Evolutionary conservation across 164 flowering plant genomes (phyloP).

Genomic region (Macadamia tetraphylla): DNA sequence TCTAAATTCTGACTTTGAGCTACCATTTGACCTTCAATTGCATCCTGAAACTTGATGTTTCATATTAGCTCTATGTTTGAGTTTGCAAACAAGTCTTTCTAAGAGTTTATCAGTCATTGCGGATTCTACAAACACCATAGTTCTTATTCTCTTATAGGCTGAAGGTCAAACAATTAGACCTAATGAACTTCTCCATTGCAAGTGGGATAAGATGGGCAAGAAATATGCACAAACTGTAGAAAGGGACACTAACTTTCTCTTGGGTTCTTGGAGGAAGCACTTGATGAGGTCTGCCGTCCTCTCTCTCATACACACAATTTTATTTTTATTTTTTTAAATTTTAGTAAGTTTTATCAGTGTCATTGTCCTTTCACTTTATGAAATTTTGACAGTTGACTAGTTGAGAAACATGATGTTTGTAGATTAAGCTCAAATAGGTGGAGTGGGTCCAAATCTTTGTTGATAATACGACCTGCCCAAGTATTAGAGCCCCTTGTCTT

Average conservation of each 20-base stretch:
- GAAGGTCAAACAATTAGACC: slow-evolving; percentile 82
- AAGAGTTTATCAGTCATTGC: background rate
- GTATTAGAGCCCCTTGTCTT: too few relatives aligned
- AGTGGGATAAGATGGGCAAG: slow-evolving; percentile 71
- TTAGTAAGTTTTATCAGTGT: too few relatives aligned
- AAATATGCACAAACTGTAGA: slow-evolving; percentile 67
- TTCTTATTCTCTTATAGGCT: slow-evolving; percentile 55
- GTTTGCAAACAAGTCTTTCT: background rate
- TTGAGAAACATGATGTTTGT: too few relatives aligned
- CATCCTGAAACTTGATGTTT: background rate
- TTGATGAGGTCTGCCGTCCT: slow-evolving; percentile 63
- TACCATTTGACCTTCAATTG: too few relatives aligned
- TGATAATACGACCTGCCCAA: too few relatives aligned
- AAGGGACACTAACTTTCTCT: slow-evolving; percentile 88
- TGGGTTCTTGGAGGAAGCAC: slow-evolving; percentile 92
- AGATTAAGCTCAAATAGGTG: too few relatives aligned
- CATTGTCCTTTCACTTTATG: too few relatives aligned
- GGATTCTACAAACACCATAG: background rate
- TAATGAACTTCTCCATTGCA: slow-evolving; percentile 67
- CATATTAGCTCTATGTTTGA: background rate
- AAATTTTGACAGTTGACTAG: too few relatives aligned
- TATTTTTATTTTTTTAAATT: too few relatives aligned
- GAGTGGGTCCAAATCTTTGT: too few relatives aligned
- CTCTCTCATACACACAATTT: too few relatives aligned
- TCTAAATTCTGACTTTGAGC: too few relatives aligned